Conservation (phyloP, 257 asterid genomes). For the Petunia secreta region DNA sequence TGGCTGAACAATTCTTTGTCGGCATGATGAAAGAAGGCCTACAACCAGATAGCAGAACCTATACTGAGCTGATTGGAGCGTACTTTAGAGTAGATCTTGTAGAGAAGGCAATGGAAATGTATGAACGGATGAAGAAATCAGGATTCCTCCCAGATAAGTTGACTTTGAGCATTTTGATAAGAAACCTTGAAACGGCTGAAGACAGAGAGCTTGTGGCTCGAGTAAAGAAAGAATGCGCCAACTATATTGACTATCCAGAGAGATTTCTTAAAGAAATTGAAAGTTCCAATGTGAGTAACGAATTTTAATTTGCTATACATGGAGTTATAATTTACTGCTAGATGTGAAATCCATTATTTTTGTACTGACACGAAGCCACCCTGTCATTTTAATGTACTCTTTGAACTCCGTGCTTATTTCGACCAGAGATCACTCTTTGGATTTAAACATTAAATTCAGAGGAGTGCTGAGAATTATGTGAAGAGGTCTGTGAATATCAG, state of each 20-base stretch:
- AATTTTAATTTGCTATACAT: too few species aligned
- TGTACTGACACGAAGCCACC: too few species aligned
- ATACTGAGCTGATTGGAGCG: slow-evolving; percentile 74
- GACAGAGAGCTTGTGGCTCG: slow-evolving; percentile 45
- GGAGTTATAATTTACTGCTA: too few species aligned
- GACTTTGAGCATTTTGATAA: slow-evolving; percentile 55
- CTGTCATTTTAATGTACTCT: neutral
- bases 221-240: slow-evolving; percentile 60
- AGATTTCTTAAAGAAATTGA: slow-evolving; percentile 58
- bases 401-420: neutral
- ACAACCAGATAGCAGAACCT: slow-evolving; percentile 63
- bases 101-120: slow-evolving; percentile 60
- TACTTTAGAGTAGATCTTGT: slow-evolving; percentile 62
- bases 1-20: slow-evolving; percentile 51
- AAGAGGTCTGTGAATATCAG: neutral
- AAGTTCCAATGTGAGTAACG: slow-evolving; percentile 50
- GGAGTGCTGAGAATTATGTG: neutral
- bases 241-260: slow-evolving; percentile 59
- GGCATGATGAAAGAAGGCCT: slow-evolving; percentile 59
- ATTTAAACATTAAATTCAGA: too few species aligned
- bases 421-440: neutral
- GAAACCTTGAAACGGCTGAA: slow-evolving; percentile 68
- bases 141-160: slow-evolving; percentile 68
- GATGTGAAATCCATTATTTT: too few species aligned
- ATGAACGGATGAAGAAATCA: slow-evolving; percentile 68